Evolutionary conservation across 176 grass and related monocot genomes (phyloP), one percentile per base, ranked within the genome.

Genomic region (Phoenix roebelenii): DNA sequence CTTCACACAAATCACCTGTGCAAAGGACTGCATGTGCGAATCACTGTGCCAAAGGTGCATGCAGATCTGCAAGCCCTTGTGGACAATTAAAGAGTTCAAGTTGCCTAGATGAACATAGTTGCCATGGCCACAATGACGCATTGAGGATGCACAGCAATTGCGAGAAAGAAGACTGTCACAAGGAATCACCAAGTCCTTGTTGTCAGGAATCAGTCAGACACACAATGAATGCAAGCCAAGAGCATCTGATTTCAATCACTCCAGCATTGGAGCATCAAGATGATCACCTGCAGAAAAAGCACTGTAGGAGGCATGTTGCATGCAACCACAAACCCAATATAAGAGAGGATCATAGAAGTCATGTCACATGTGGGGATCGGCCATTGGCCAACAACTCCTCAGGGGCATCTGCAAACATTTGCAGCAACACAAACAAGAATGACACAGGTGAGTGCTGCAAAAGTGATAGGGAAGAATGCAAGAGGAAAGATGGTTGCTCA

Each of bases 401-500:
- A 10, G 14, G 10, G 35, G 35, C 10, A 4, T 25, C 61, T 23
- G 30, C 30, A 16, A 28, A 49, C 0, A n/a, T 63, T 54, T 59
- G 65, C 17, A 59, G 4, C 18, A 74, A n/a, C 18, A 72, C 26
- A 68, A 52, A 39, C n/a, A 51, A 68, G 50, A 15, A 44, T 16
- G 22, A 22, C n/a, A 76, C 66, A 52, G 76, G 66, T 12, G 57
- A 65, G 16, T 62, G 74, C 49, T 63, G 55, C 7, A 60, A 22
- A 23, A 54, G 20, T 39, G 55, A 15, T 18, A 55, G 52, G 17
- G 50, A 17, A 7, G 74, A 60, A 9, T 59, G 63, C 49, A 78
- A 59, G 51, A 77, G 75, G 66, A 72, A 61, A 32, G 59, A 52
- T 56, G 74, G 76, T 9, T 85, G 76, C 54, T 77, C 83, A 58